Base-by-base conservation (phyloP, 352 stramenopile genomes). In the Phytophthora tubulina region DNA sequence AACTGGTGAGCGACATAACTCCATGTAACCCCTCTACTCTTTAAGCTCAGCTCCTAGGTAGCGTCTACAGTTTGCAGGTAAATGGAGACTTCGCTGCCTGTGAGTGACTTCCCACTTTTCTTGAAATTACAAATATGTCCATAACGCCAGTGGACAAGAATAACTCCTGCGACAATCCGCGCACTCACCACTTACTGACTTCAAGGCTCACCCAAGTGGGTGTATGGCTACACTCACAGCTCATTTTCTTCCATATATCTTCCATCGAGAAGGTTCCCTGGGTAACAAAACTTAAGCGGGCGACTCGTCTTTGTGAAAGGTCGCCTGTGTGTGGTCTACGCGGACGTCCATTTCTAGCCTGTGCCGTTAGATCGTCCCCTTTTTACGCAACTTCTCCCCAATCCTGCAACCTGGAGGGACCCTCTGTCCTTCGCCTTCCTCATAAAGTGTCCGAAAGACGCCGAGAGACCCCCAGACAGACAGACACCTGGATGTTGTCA, bases 71-170 rank as follows among this genome's bases (percentile, higher is more conserved):
- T 21, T 21, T 21, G 21, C 21, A 21, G 21, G 21, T 21, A 21
- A 21, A 21, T 21, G 21, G 1, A 21, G 21, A 21, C 21, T 21
- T 21, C 21, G 13, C 39, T n/a, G 39, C 13, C 4, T 14, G 30
- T 49, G 42, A 27, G 14, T 49, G 42, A 49, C 42, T 27, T n/a
- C 46, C 50, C 32, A 17, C 31, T 27, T n/a, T 21, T 21, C 21
- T 21, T 21, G 21, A 44, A 55, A 44, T 57, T 57, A 57, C 50
- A 15, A 33, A n/a, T 57, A 14, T 57, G 50, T 57, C 50, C 50
- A 57, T 38, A 57, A 57, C 3, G 49, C 30, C n/a, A 36, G 32
- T 11, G 32, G 32, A 44, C 50, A 57, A 57, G 14, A 57, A 57
- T 44, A 57, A n/a, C 42, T 49, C n/a, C 42, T 49, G 15, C 42